Base-by-base conservation (phyloP, 352 stramenopile genomes). In the Aphanomyces euteiches region DNA sequence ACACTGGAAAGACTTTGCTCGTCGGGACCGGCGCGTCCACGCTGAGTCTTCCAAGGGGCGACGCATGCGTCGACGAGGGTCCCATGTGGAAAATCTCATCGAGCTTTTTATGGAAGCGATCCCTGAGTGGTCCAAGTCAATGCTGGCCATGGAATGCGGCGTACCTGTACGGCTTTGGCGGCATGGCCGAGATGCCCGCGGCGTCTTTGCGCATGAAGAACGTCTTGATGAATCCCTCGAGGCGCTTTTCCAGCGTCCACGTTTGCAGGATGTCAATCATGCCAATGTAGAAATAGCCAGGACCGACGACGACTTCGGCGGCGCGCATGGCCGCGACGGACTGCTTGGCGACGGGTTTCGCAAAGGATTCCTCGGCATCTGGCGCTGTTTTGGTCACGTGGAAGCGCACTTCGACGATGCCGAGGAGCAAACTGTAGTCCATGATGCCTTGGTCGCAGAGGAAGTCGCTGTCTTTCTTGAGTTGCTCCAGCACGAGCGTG, bases 231-330 rank as follows among this genome's bases (percentile, higher is more conserved):
- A 93, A 91, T 8, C 84, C 76, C 70, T 96, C 88, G 6, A 92
- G 43, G 12, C 83, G 75, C 64, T 96, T 96, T 1, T 76, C 69
- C 61, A 77, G 73, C 21, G 76, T 94, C 84, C 85, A 96, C 28
- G 80, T 88, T 73, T 96, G 88, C 56, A 96, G 47, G 47, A 96
- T 95, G 66, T 96, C 88, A 68, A 96, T 95, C 13, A 96, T 56
- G 2, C 88, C 87, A 36, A 96, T 88, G 77, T 94, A 96, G 70
- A 94, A 96, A 64, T 91, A 88, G 0, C 85, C 84, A 4, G 88
- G 86, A 0, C 85, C 86, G 47, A 93, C 88, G 19, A 95, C 85
- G 21, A 93, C 84, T 41, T 93, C 84, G 5, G 81, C 81, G 28
- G 83, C 85, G 5, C 79, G 82, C 8, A 95, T 66, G 66, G 82